phyloP scores from a whole-genome alignment of 345 rosid species.

The Corymbia maculata region DNA sequence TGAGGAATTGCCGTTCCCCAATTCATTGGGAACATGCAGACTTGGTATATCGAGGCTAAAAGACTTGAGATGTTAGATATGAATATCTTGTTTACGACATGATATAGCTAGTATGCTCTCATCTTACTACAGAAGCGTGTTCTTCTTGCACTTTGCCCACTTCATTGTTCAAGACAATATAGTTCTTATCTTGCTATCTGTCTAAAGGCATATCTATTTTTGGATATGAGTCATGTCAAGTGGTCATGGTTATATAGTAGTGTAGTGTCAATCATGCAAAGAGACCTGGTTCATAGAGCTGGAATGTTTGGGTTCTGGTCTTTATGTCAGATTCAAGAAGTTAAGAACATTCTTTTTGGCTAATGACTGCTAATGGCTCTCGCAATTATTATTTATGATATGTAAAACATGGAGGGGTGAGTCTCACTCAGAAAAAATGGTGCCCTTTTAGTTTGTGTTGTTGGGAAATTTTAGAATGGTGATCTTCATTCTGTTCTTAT shows the following conservation, averaged over 20 bases:
- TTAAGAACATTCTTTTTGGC: background rate
- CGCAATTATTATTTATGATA: background rate
- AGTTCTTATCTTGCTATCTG: background rate
- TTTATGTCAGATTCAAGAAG: background rate
- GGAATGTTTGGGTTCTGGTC: background rate
- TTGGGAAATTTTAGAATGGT: background rate
- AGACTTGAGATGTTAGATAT: background rate
- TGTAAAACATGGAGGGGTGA: background rate
- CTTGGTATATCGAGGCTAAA: background rate
- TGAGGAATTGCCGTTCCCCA: background rate
- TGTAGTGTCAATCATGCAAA: background rate
- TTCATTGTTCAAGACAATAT: background rate
- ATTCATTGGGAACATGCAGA: background rate
- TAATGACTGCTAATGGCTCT: background rate
- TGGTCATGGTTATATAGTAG: background rate
- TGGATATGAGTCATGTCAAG: background rate
- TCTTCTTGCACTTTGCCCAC: background rate
- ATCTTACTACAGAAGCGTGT: background rate
- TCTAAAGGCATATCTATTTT: background rate
- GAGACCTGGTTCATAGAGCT: background rate
- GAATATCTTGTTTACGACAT: background rate
- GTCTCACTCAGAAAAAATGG: background rate
- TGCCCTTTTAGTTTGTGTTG: background rate
- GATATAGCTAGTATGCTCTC: background rate
- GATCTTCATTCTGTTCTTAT: background rate